A percentile compares a stretch with the other conserved stretches of the same genome.
phyloP scores from a whole-genome alignment of 2,329 filamentous ascomycete species.

The Sporothrix phasma region DNA sequence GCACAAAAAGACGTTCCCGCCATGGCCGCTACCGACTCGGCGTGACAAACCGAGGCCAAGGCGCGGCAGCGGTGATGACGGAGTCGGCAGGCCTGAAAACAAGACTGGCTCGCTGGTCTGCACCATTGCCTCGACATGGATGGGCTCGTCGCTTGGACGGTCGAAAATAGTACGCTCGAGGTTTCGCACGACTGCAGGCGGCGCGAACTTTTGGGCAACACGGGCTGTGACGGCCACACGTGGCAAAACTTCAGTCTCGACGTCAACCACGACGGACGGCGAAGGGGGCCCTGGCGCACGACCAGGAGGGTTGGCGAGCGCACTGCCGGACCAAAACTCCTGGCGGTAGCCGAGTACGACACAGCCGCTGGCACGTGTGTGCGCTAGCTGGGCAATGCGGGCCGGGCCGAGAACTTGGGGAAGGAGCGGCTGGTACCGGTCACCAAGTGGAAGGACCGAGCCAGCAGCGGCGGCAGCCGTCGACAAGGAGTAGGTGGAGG shows the following conservation, averaged over 20 bases:
- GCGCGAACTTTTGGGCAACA: constrained; percentile 17
- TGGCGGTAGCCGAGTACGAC: constrained; percentile 32
- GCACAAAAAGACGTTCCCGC: constrained; percentile 31
- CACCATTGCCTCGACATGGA: constrained; percentile 29
- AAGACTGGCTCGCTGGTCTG: constrained; percentile 6
- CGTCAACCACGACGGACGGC: constrained; percentile 25
- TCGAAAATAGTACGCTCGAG: not conserved
- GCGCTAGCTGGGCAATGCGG: constrained; percentile 29
- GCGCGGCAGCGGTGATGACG: constrained; percentile 19
- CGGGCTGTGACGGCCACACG: constrained; percentile 29
- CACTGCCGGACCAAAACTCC: constrained; percentile 25
- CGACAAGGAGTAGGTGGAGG: constrained; percentile 31
- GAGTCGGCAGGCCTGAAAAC: constrained; percentile 23
- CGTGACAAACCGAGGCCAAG: constrained; percentile 21
- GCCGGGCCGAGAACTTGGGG: constrained; percentile 29
- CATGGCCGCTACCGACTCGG: constrained; percentile 7
- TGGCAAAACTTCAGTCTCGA: constrained; percentile 32
- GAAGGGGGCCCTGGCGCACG: not conserved
- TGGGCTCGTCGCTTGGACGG: constrained; percentile 22
- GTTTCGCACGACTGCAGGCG: constrained; percentile 3
- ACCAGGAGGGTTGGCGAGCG: not conserved
- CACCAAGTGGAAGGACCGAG: constrained; percentile 22
- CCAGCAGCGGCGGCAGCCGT: not conserved
- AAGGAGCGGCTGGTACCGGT: constrained; percentile 32
- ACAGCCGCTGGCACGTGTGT: constrained; percentile 31